A percentile compares a stretch with the other conserved stretches of the same genome.
These are phyloP conservation scores for Rubus parviflorus DNA, from an alignment of 306 rosid species.

Conservation along the genomic window DNA sequence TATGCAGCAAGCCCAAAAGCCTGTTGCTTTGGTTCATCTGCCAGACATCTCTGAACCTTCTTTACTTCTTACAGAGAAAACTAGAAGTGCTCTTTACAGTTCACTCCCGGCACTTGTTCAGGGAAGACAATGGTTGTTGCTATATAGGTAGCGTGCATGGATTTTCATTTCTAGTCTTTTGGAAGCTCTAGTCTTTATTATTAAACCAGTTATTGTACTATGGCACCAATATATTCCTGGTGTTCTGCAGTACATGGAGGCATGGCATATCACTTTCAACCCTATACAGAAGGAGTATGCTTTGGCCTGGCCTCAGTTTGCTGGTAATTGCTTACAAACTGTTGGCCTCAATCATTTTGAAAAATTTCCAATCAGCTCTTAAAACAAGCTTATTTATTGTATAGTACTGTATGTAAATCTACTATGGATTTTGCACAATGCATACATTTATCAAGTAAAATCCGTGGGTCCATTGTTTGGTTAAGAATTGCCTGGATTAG, in stretches of 20 bases:
- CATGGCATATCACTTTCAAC: slow-evolving; percentile 88
- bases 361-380: neutral
- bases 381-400: slow-evolving; percentile 1
- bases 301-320: slow-evolving; percentile 88
- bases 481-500: neutral
- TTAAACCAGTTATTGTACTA: neutral
- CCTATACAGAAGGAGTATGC: slow-evolving; percentile 77
- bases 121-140: slow-evolving; percentile 86
- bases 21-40: slow-evolving; percentile 35
- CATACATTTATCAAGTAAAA: neutral
- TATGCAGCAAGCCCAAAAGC: slow-evolving; percentile 38
- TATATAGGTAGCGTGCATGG: slow-evolving; percentile 60
- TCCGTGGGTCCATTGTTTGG: neutral
- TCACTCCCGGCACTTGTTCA: slow-evolving; percentile 85
- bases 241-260: slow-evolving; percentile 76
- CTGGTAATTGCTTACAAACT: slow-evolving; percentile 46
- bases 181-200: slow-evolving; percentile 10
- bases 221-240: neutral
- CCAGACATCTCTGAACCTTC: slow-evolving; percentile 84
- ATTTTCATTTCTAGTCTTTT: slow-evolving; percentile 17
- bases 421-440: neutral
- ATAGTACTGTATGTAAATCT: neutral
- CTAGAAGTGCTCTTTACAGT: slow-evolving; percentile 55
- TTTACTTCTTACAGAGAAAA: slow-evolving; percentile 55
- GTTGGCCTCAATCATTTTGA: neutral